A percentile compares a stretch with the other conserved stretches of the same genome.
These are phyloP conservation scores for Aspergillus mulundensis DNA, from an alignment of 495 filamentous ascomycete species.

Conservation along the genomic window DNA sequence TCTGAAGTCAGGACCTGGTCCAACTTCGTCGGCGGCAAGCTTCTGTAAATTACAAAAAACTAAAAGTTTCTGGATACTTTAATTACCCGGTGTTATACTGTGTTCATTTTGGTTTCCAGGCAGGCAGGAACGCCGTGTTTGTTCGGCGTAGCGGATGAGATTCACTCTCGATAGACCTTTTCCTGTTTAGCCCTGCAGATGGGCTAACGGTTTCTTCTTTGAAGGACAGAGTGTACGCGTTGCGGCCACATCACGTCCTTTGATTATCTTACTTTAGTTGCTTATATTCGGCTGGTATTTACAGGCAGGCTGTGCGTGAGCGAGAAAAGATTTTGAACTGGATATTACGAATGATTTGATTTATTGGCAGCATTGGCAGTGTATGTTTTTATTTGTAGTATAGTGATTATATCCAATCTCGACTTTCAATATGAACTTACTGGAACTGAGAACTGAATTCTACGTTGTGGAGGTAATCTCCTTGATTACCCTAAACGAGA, in stretches of 20 bases:
- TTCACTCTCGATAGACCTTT: slow-evolving; percentile 36
- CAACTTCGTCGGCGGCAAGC: slow-evolving; percentile 88
- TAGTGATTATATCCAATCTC: slow-evolving; percentile 21
- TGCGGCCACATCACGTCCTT: background rate
- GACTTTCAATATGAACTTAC: slow-evolving; percentile 2
- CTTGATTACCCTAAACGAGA: background rate
- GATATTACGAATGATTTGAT: slow-evolving; percentile 11
- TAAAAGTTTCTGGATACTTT: slow-evolving; percentile 26
- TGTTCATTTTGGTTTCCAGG: slow-evolving; percentile 14
- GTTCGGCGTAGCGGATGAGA: slow-evolving; percentile 28
- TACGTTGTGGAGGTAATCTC: background rate
- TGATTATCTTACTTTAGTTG: background rate
- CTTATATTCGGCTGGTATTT: slow-evolving; percentile 12
- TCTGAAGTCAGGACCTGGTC: slow-evolving; percentile 90
- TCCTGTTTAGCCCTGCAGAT: slow-evolving; percentile 19
- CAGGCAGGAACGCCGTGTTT: slow-evolving; percentile 21
- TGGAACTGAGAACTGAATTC: background rate
- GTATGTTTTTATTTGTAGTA: slow-evolving; percentile 16
- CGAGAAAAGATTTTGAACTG: slow-evolving; percentile 25
- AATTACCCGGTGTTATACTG: slow-evolving; percentile 18
- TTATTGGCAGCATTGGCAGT: slow-evolving; percentile 12
- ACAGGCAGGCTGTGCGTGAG: slow-evolving; percentile 29
- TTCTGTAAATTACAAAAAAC: slow-evolving; percentile 57
- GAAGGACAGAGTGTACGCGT: background rate
- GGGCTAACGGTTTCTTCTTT: slow-evolving; percentile 12